These are phyloP conservation scores for Coemansia sp. DNA, from an alignment of 192 early-diverging fungal species.

Conservation along the genomic window DNA sequence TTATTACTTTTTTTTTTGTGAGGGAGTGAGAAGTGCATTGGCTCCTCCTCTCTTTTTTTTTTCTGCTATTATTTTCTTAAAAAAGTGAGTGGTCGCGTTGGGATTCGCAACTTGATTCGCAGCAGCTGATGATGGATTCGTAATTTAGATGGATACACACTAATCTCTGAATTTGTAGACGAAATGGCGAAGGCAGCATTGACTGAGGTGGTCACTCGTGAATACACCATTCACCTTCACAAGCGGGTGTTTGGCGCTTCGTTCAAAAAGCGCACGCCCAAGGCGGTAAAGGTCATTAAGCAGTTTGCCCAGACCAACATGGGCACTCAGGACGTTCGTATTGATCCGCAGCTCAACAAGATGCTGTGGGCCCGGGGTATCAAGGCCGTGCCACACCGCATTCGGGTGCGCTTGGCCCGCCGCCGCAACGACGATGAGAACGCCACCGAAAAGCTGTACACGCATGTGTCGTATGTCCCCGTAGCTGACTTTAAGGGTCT, in stretches of 20 bases:
- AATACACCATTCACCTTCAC: slow-evolving; percentile 99
- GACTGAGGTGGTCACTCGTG: slow-evolving; percentile 91
- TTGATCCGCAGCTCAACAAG: slow-evolving; percentile 95
- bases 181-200: slow-evolving; percentile 80
- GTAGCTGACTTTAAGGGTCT: slow-evolving; percentile 88
- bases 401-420: slow-evolving; percentile 92
- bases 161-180: slow-evolving; percentile 9
- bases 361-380: slow-evolving; percentile 90
- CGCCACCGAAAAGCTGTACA: slow-evolving; percentile 98
- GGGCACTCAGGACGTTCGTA: slow-evolving; percentile 95
- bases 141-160: no score
- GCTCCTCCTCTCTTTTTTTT: no score
- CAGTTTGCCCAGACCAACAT: slow-evolving; percentile 88
- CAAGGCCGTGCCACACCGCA: slow-evolving; percentile 91
- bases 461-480: slow-evolving; percentile 84
- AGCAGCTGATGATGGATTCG: no score
- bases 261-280: slow-evolving; percentile 98
- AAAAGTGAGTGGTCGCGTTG: no score
- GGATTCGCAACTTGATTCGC: no score
- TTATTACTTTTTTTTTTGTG: no score
- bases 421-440: slow-evolving; percentile 97
- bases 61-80: no score
- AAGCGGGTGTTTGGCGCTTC: slow-evolving; percentile 76
- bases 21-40: no score
- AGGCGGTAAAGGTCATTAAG: slow-evolving; percentile 90